Conservation (phyloP, 257 asterid genomes). For the Solanum sejunctum region DNA sequence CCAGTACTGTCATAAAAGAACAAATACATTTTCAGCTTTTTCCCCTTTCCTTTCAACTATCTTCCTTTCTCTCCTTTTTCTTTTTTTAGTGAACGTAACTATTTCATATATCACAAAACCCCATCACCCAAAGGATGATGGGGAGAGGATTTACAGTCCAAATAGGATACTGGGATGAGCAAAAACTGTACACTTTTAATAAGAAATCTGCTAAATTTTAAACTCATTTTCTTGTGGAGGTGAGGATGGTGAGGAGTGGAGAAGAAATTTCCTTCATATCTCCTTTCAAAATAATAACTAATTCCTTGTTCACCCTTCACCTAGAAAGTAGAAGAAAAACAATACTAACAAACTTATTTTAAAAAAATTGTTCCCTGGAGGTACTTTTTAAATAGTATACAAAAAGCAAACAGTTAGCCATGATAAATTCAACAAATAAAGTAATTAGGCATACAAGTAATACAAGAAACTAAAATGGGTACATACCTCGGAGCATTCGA, state of each 20-base stretch:
- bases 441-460: background rate
- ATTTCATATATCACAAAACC: background rate
- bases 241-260: background rate
- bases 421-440: background rate
- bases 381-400: background rate
- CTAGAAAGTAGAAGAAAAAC: background rate
- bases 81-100: background rate
- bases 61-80: background rate
- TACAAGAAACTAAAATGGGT: background rate
- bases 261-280: background rate
- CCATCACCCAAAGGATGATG: background rate
- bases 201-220: background rate
- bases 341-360: background rate
- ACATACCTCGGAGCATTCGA: conserved; percentile 12
- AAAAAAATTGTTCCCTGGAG: background rate
- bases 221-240: background rate
- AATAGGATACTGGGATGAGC: background rate
- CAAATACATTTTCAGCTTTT: background rate
- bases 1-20: background rate
- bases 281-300: background rate
- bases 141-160: background rate
- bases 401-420: background rate
- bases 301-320: background rate
- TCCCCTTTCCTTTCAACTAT: background rate
- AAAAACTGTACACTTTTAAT: background rate